Conservation (phyloP, 2,329 filamentous ascomycete species). For the Phoma sp. region DNA sequence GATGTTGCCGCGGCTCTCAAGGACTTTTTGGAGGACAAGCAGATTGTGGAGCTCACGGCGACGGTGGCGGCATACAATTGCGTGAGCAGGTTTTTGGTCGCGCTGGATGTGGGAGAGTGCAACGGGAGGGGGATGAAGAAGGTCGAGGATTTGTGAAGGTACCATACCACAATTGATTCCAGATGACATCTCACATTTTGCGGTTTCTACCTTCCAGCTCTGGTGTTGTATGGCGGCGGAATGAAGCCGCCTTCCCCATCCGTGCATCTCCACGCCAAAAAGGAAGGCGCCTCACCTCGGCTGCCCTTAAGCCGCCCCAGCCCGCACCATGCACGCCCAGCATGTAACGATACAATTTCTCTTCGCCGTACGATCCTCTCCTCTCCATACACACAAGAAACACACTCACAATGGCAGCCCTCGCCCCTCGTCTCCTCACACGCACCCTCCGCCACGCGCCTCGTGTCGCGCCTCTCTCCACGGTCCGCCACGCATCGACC, state of each 20-base stretch:
- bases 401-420: conserved; percentile 41
- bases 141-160: conserved; percentile 34
- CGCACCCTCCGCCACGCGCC: conserved; percentile 48
- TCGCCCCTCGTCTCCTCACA: conserved; percentile 45
- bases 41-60: conserved; percentile 81
- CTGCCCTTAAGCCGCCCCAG: conserved; percentile 30
- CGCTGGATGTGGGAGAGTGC: conserved; percentile 68
- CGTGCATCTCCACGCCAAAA: conserved; percentile 21
- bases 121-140: conserved; percentile 44
- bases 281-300: conserved; percentile 27
- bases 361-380: neutral
- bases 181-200: neutral
- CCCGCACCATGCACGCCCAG: conserved; percentile 20
- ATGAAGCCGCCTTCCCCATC: conserved; percentile 29
- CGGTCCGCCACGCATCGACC: conserved; percentile 62
- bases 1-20: conserved; percentile 69
- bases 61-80: conserved; percentile 84
- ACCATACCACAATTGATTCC: no score
- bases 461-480: conserved; percentile 23
- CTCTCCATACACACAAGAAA: conserved; percentile 13
- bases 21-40: conserved; percentile 67
- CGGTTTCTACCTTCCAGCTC: neutral
- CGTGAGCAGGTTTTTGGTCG: conserved; percentile 82
- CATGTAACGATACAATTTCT: conserved; percentile 13
- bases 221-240: conserved; percentile 11